phyloP scores from a whole-genome alignment of 2,329 filamentous ascomycete species.

The Sclerotiophoma versabilis region DNA sequence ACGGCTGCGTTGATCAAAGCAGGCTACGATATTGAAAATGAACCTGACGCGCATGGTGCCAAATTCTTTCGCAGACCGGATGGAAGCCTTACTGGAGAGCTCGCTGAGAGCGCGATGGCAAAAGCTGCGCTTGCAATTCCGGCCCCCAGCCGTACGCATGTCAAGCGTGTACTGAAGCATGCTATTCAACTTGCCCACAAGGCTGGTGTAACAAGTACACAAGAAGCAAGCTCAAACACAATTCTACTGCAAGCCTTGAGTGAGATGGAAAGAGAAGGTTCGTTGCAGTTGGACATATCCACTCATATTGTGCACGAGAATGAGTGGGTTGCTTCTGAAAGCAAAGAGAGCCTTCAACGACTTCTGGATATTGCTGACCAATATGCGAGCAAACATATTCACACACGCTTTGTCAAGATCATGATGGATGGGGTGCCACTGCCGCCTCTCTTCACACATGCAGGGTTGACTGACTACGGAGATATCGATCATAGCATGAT shows the following conservation, averaged over 20 bases:
- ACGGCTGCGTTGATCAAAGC: constrained; percentile 19
- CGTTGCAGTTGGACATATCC: constrained; percentile 32
- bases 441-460: constrained; percentile 40
- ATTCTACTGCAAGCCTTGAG: constrained; percentile 32
- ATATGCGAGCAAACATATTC: constrained; percentile 36
- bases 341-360: constrained; percentile 5
- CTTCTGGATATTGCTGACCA: constrained; percentile 33
- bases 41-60: constrained; percentile 30
- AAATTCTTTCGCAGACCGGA: constrained; percentile 32
- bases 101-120: constrained; percentile 35
- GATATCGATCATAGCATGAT: constrained; percentile 32
- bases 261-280: constrained; percentile 35
- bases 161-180: constrained; percentile 25
- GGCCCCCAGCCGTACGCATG: constrained; percentile 22
- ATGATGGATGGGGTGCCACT: constrained; percentile 46
- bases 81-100: constrained; percentile 40
- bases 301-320: constrained; percentile 22
- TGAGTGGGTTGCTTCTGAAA: constrained; percentile 16
- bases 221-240: constrained; percentile 43
- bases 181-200: constrained; percentile 33
- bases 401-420: constrained; percentile 47
- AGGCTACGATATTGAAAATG: constrained; percentile 31
- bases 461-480: constrained; percentile 33
- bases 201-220: constrained; percentile 42
- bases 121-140: constrained; percentile 30